phyloP scores from a whole-genome alignment of 176 grass and related monocot species.

The Chrysopogon serrulatus region DNA sequence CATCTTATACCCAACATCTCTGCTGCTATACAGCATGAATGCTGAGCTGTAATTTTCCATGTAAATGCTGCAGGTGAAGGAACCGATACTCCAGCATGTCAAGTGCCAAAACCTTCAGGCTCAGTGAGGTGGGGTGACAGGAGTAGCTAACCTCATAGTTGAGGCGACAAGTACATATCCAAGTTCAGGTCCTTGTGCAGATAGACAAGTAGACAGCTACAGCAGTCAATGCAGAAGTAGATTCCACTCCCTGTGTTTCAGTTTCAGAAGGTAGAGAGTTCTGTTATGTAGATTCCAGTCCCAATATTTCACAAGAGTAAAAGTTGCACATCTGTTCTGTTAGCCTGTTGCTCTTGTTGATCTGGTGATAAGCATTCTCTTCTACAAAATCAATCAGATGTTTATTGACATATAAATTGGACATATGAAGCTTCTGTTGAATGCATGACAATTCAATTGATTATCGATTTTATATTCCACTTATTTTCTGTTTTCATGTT shows the following conservation, averaged over 20 bases:
- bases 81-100: constrained; percentile 66
- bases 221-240: background rate
- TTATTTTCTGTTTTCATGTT: background rate
- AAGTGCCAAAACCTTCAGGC: constrained; percentile 64
- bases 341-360: background rate
- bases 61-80: constrained; percentile 52
- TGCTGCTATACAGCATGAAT: background rate
- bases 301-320: background rate
- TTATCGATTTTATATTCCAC: background rate
- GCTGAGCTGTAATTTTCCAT: background rate
- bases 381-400: background rate
- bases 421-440: background rate
- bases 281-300: background rate
- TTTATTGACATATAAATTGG: background rate
- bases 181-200: constrained; percentile 24
- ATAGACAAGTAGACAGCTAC: background rate
- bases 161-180: constrained; percentile 16
- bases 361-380: background rate
- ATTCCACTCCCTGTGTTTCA: background rate
- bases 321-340: background rate
- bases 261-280: background rate
- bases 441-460: background rate
- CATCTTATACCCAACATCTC: background rate
- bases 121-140: constrained; percentile 20
- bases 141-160: background rate